Conservation (phyloP, 768 basidiomycete species). For the Collybiopsis luxurians region DNA sequence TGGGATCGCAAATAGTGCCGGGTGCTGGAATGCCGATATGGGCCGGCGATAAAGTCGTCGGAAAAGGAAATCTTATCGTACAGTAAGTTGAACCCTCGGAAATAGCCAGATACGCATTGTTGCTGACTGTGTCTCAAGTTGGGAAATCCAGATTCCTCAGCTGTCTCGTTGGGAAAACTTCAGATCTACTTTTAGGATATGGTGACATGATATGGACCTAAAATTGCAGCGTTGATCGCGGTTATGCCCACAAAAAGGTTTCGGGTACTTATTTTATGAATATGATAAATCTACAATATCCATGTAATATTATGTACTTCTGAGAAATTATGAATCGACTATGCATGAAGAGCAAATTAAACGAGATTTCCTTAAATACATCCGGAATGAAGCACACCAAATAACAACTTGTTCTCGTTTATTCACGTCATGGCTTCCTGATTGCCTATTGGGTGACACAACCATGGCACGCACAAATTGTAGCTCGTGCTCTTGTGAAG, state of each 20-base stretch:
- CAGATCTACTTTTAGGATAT: not conserved
- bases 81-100: slow-evolving; percentile 38
- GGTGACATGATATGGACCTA: not conserved
- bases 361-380: too few species aligned
- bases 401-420: too few species aligned
- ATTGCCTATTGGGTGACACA: too few species aligned
- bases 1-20: slow-evolving; percentile 47
- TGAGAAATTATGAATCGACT: too few species aligned
- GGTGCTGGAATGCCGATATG: slow-evolving; percentile 72
- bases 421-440: too few species aligned
- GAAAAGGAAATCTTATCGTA: slow-evolving; percentile 62
- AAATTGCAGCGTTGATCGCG: not conserved
- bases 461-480: too few species aligned
- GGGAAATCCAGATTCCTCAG: slow-evolving; percentile 4
- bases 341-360: too few species aligned
- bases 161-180: slow-evolving; percentile 1
- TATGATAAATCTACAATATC: too few species aligned
- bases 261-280: too few species aligned
- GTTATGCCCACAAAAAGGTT: not conserved
- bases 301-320: too few species aligned
- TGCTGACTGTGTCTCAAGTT: not conserved
- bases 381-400: too few species aligned
- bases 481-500: too few species aligned
- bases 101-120: not conserved
- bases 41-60: slow-evolving; percentile 47